Percentiles rank a stretch among this genome's conserved stretches.
Conservation (phyloP, 371 early-diverging fungal species). For the Rhizopus delemar region DNA sequence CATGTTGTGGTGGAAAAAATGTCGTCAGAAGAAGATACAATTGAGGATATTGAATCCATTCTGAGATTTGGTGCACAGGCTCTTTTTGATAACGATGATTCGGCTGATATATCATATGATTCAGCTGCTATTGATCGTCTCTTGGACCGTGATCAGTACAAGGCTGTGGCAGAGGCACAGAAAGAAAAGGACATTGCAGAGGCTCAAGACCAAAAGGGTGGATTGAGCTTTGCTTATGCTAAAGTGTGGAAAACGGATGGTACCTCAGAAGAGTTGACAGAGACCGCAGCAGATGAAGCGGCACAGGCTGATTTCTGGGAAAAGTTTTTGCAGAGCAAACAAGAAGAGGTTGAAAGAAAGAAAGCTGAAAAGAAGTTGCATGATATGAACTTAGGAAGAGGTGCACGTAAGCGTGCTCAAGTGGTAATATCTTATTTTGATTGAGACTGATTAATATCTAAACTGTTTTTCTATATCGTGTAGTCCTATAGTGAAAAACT, state of each 20-base stretch:
- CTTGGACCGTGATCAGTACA: constrained; percentile 59
- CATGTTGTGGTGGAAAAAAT: constrained; percentile 84
- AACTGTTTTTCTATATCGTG: background rate
- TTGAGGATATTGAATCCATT: constrained; percentile 68
- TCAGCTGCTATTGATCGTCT: constrained; percentile 59
- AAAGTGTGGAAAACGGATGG: constrained; percentile 45
- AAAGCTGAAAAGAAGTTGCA: constrained; percentile 22
- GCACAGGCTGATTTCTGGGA: constrained; percentile 52
- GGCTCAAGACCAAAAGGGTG: constrained; percentile 15
- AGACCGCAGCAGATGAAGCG: constrained; percentile 11
- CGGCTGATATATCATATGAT: constrained; percentile 60
- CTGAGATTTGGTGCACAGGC: constrained; percentile 80
- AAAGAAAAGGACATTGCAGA: constrained; percentile 25
- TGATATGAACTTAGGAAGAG: constrained; percentile 33
- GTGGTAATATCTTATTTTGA: constrained; percentile 20
- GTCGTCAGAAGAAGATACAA: constrained; percentile 59
- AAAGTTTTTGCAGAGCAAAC: constrained; percentile 35
- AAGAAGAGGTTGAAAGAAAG: constrained; percentile 14
- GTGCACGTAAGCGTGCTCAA: constrained; percentile 40
- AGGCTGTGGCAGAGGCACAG: constrained; percentile 13
- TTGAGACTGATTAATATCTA: background rate
- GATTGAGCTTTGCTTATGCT: constrained; percentile 45
- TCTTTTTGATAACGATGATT: constrained; percentile 72
- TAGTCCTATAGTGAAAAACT: background rate
- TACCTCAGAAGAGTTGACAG: constrained; percentile 21